These are phyloP conservation scores for Penicillium brasilianum DNA, from an alignment of 2,329 filamentous ascomycete genomes.

Conservation along the genomic window DNA sequence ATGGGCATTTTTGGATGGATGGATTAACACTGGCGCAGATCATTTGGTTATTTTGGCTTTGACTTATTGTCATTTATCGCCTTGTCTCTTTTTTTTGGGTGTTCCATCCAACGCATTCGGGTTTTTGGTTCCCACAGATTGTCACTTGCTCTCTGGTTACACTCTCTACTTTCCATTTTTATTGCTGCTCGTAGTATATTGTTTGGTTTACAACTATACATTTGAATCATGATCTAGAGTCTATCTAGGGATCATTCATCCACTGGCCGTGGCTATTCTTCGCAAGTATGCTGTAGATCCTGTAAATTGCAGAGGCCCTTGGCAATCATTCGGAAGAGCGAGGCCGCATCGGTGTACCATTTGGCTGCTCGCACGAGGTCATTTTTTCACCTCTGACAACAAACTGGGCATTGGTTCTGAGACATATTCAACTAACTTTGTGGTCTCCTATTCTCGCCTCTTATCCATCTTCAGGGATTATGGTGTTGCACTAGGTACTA, in stretches of 20 bases:
- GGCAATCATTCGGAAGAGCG: too few relatives aligned
- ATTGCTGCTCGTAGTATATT: slow-evolving; percentile 38
- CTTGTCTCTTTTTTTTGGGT: slow-evolving; percentile 26
- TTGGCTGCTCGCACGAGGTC: too few relatives aligned
- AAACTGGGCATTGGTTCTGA: too few relatives aligned
- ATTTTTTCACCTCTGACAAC: too few relatives aligned
- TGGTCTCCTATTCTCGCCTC: background rate
- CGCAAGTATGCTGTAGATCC: too few relatives aligned
- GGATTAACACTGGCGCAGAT: slow-evolving; percentile 39
- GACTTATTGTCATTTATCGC: slow-evolving; percentile 8
- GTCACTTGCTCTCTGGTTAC: slow-evolving; percentile 23
- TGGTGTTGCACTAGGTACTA: background rate
- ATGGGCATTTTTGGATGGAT: slow-evolving; percentile 33
- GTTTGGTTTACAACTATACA: slow-evolving; percentile 27
- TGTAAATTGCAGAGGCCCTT: too few relatives aligned
- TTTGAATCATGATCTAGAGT: slow-evolving; percentile 34
- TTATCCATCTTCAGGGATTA: background rate
- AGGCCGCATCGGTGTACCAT: too few relatives aligned
- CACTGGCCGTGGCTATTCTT: background rate
- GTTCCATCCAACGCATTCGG: slow-evolving; percentile 16
- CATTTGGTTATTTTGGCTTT: slow-evolving; percentile 28
- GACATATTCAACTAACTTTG: too few relatives aligned
- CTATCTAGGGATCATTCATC: background rate
- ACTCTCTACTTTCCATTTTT: slow-evolving; percentile 11
- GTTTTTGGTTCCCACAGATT: slow-evolving; percentile 23